Evolutionary conservation across 2,329 filamentous ascomycete genomes (phyloP).

Genomic region (Aquanectria penicillioides): DNA sequence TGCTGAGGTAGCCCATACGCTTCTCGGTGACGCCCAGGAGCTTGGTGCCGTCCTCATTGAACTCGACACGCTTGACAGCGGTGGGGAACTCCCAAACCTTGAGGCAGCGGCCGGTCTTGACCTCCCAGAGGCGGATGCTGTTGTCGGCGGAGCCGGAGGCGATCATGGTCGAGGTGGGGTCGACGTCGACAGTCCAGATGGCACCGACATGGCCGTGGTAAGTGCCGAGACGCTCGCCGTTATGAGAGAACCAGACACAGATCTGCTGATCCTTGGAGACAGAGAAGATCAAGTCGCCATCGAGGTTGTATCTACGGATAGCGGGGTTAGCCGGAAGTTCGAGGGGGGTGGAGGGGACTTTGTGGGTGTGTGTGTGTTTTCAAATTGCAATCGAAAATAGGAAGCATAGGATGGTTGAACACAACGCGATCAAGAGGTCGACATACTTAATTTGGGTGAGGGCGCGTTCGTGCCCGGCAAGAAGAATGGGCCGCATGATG

Average conservation of each 20-base stretch:
- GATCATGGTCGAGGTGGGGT: slow-evolving; percentile 90
- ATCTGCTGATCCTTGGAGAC: slow-evolving; percentile 96
- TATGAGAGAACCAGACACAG: slow-evolving; percentile 96
- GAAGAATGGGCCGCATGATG: slow-evolving; percentile 95
- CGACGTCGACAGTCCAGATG: slow-evolving; percentile 98
- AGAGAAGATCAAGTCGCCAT: slow-evolving; percentile 97
- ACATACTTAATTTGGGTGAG: slow-evolving; percentile 90
- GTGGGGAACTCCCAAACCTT: slow-evolving; percentile 99
- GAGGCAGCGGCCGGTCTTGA: slow-evolving; percentile 89
- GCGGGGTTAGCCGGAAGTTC: slow-evolving; percentile 28
- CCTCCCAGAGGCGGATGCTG: slow-evolving; percentile 96
- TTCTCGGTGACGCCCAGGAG: slow-evolving; percentile 97
- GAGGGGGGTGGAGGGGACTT: slow-evolving; percentile 1
- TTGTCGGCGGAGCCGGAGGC: slow-evolving; percentile 98
- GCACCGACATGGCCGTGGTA: slow-evolving; percentile 98
- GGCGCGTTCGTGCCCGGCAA: slow-evolving; percentile 96
- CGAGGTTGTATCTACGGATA: slow-evolving; percentile 78
- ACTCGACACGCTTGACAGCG: slow-evolving; percentile 97
- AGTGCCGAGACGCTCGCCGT: slow-evolving; percentile 96
- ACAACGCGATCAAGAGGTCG: neutral
- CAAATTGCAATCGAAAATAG: neutral
- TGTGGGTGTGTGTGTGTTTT: neutral
- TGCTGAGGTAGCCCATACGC: slow-evolving; percentile 95
- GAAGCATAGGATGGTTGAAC: neutral
- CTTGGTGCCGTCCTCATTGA: slow-evolving; percentile 91